Percentiles rank a stretch among this genome's conserved stretches.
Evolutionary conservation across 1,284 basidiomycete species (phyloP).

Genomic region (Athelia sp.): DNA sequence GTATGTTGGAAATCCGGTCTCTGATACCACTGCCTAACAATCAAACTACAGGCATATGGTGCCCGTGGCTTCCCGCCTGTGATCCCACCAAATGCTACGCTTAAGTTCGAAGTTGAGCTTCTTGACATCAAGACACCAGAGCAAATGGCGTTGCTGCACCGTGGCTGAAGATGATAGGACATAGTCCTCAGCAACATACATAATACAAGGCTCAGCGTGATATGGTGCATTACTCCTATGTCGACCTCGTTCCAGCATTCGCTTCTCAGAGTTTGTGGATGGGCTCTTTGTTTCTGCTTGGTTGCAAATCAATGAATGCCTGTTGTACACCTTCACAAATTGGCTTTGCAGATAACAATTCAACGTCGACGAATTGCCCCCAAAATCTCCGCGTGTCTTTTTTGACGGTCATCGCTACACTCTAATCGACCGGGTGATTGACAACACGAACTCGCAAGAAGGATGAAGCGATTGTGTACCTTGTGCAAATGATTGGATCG

Average conservation of each 20-base stretch:
- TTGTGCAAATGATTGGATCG: constrained; percentile 5
- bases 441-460: not conserved
- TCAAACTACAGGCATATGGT: constrained; percentile 46
- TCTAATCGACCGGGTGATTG: constrained; percentile 2
- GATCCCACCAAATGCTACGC: constrained; percentile 57
- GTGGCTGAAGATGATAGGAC: constrained; percentile 9
- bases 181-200: constrained; percentile 12
- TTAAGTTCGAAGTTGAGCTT: constrained; percentile 65
- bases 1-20: constrained; percentile 29
- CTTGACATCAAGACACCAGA: constrained; percentile 48
- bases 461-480: constrained; percentile 1
- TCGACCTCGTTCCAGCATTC: too few species aligned
- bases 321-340: not conserved
- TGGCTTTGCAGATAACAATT: not conserved
- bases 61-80: constrained; percentile 56
- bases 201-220: not conserved
- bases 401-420: not conserved
- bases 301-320: not conserved
- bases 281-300: too few species aligned
- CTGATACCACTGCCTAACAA: constrained; percentile 6
- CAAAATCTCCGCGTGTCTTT: not conserved
- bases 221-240: not conserved
- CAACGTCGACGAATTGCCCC: not conserved
- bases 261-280: too few species aligned
- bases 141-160: constrained; percentile 4